Evolutionary conservation across 306 rosid genomes (phyloP), one percentile per base, ranked within the genome.

Genomic region (Boehmeria nivea): DNA sequence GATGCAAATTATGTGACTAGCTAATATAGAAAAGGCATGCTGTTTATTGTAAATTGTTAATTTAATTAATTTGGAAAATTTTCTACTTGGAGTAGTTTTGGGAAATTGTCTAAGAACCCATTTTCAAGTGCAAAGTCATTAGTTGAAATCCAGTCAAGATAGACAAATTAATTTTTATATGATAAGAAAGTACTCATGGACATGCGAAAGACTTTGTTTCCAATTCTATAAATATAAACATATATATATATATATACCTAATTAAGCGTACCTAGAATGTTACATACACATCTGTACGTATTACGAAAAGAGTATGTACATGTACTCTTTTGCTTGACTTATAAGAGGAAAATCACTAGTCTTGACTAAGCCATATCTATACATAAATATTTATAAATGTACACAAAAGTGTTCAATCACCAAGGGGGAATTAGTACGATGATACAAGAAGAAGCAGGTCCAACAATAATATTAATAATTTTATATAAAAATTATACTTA

Each of bases 401-500:
- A 54, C 57, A 27, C 16, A 11, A 34, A 54, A 54, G 4, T 2
- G 25, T 54, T 17, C 8, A 18, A 33, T 54, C 45, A 33, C 9
- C 44, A 19, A 54, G 60, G 31, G 13, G 57, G 37, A 27, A 40
- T 40, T 13, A 28, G 21, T 51, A 51, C 57, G 38, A 51, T 51
- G 57, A 51, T 51, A 27, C 20, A 51, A 25, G 44, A 40, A 51
- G n/a, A 16, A 25, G 21, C 39, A 28, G 9, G 39, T 25, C 36
- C 36, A 17, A 27, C 39, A 25, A 25, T 17, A 8, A 17, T 21
- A 46, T 21, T 17, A 11, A 43, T 16, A 43, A 8, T 12, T 7
- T 12, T 20, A 46, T 12, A 18, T 8, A 19, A 2, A 47, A 7
- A 20, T 20, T 20, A 20, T 6, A 51, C 39, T 16, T 28, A 28